Conservation (phyloP, 2,329 filamentous ascomycete genomes). For the Fulvia fulva region DNA sequence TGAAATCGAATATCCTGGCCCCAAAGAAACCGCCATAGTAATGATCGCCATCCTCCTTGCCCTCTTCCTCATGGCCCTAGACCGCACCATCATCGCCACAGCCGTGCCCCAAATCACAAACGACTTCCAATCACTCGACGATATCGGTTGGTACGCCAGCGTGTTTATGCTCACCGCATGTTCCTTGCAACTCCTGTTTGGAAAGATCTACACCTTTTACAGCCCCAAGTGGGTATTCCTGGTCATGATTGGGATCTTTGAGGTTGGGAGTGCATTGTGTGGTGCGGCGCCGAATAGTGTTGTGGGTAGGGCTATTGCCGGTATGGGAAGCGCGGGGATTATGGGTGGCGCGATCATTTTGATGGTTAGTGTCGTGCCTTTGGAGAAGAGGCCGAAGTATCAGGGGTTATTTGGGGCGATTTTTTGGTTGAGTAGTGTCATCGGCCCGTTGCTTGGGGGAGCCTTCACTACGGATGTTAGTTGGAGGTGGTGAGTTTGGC, state of each 20-base stretch:
- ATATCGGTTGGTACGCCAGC: constrained; percentile 39
- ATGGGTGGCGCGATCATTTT: constrained; percentile 37
- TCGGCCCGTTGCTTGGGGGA: constrained; percentile 45
- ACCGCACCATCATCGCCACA: constrained; percentile 34
- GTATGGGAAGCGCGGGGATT: constrained; percentile 40
- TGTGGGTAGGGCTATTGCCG: constrained; percentile 40
- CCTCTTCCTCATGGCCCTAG: constrained; percentile 28
- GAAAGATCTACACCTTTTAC: constrained; percentile 47
- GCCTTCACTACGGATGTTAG: constrained; percentile 39
- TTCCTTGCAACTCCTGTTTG: constrained; percentile 44
- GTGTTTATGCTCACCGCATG: constrained; percentile 44
- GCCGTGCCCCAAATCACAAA: constrained; percentile 40
- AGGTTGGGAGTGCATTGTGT: constrained; percentile 55
- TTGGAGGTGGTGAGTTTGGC: constrained; percentile 36
- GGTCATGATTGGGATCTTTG: constrained; percentile 44
- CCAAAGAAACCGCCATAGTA: constrained; percentile 16
- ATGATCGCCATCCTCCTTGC: constrained; percentile 26
- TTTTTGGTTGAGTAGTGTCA: constrained; percentile 39
- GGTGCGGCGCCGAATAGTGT: constrained; percentile 37
- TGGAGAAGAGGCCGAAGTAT: constrained; percentile 38
- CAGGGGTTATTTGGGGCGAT: constrained; percentile 36
- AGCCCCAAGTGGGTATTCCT: constrained; percentile 38
- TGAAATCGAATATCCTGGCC: constrained; percentile 17
- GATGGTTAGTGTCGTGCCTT: constrained; percentile 41
- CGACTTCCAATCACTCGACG: constrained; percentile 39